A percentile compares a stretch with the other conserved stretches of the same genome.
These are phyloP conservation scores for Aegilops speltoides DNA, from an alignment of 176 grass and related monocot genomes.

Conservation along the genomic window DNA sequence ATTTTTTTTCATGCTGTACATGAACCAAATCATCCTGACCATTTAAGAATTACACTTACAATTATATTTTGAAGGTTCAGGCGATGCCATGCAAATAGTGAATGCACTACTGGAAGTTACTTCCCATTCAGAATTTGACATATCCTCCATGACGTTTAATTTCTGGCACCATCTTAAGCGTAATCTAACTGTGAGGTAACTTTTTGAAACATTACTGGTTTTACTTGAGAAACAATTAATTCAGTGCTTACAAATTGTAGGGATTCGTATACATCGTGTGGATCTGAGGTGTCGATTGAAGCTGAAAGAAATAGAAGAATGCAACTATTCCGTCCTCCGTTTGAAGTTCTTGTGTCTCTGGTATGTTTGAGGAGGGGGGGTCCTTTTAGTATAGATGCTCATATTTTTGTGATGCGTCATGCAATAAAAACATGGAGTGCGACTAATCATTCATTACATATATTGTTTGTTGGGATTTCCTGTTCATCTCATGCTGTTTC, in stretches of 20 bases:
- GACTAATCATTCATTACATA: too few species aligned
- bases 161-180: conserved; percentile 92
- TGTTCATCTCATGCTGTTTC: conserved; percentile 25
- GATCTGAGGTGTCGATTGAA: conserved; percentile 68
- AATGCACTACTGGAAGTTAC: conserved; percentile 93
- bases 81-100: conserved; percentile 88
- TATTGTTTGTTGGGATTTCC: background rate
- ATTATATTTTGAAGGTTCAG: conserved; percentile 72
- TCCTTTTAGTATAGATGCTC: background rate
- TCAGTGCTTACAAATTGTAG: conserved; percentile 45
- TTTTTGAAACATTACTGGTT: conserved; percentile 6
- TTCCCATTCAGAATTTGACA: conserved; percentile 89
- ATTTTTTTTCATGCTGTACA: background rate
- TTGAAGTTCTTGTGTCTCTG: conserved; percentile 86
- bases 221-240: conserved; percentile 19
- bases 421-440: background rate
- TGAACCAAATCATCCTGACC: conserved; percentile 7
- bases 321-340: conserved; percentile 67
- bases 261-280: conserved; percentile 73
- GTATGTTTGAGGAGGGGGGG: conserved; percentile 37
- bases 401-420: background rate
- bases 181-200: conserved; percentile 76
- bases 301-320: conserved; percentile 84
- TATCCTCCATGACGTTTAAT: conserved; percentile 99
- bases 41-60: conserved; percentile 21